These are phyloP conservation scores for Carpediemonas membranifera DNA, from an alignment of 78 protist species.

Conservation along the genomic window DNA sequence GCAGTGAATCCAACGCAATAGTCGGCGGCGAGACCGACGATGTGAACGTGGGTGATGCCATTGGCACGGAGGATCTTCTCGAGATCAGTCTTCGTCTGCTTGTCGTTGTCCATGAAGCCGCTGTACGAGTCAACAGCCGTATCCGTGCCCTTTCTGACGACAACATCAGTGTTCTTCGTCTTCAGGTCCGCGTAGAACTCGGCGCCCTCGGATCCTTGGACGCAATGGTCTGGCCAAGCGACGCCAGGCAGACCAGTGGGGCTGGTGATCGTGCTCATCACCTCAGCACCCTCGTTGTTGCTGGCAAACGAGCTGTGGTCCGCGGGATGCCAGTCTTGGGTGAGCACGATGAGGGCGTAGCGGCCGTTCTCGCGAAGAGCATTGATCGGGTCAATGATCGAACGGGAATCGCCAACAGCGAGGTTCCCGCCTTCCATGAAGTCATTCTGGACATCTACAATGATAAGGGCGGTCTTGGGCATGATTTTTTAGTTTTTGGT, in stretches of 20 bases:
- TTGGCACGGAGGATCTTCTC: background rate
- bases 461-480: background rate
- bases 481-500: too few relatives aligned
- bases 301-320: background rate
- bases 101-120: background rate
- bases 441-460: slow-evolving; percentile 4
- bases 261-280: too few relatives aligned
- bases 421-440: background rate
- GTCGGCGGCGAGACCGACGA: background rate
- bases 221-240: slow-evolving; percentile 22
- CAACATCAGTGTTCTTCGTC: background rate
- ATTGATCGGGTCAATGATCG: background rate
- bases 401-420: background rate
- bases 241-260: too few relatives aligned
- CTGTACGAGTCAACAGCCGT: background rate
- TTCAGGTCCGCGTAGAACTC: background rate
- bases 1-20: background rate
- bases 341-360: background rate
- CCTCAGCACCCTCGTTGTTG: background rate
- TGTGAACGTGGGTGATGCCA: background rate
- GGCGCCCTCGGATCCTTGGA: slow-evolving; percentile 11
- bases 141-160: background rate
- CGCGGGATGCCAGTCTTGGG: slow-evolving; percentile 4
- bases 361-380: background rate
- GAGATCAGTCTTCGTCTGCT: background rate